Percentiles rank a stretch among this genome's conserved stretches.
Evolutionary conservation across 306 rosid species (phyloP).

Genomic region (Adenanthera pavonina): DNA sequence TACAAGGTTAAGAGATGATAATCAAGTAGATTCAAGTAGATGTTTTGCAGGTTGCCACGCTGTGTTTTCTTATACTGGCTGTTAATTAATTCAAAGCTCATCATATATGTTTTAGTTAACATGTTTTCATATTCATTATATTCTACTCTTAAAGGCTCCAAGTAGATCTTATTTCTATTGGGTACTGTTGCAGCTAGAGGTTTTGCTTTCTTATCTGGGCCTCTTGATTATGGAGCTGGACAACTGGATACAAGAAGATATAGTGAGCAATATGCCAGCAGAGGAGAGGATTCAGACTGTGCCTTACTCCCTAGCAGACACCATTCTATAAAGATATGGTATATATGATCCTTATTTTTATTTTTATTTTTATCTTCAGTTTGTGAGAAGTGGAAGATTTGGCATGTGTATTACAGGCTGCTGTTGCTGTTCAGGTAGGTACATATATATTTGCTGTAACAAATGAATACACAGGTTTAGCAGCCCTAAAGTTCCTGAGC

Average conservation of each 20-base stretch:
- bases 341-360: constrained; percentile 40
- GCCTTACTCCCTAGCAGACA: constrained; percentile 97
- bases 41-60: no score
- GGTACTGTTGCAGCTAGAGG: constrained; percentile 76
- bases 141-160: constrained; percentile 33
- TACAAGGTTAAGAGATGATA: no score
- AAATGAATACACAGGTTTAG: constrained; percentile 96
- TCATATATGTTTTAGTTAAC: constrained; percentile 30
- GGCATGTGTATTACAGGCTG: constrained; percentile 75
- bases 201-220: constrained; percentile 90
- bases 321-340: constrained; percentile 96
- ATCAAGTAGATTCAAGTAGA: no score
- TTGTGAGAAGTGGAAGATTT: constrained; percentile 46
- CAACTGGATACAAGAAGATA: constrained; percentile 90
- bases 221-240: constrained; percentile 98
- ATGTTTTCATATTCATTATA: constrained; percentile 14
- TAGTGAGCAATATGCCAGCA: constrained; percentile 99
- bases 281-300: constrained; percentile 96
- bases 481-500: constrained; percentile 87
- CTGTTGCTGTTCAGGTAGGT: constrained; percentile 97
- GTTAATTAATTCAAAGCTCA: constrained; percentile 27
- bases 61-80: no score
- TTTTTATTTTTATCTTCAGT: constrained; percentile 26
- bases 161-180: constrained; percentile 44
- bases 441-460: constrained; percentile 97